These are phyloP conservation scores for Vaccinium macrocarpon DNA, from an alignment of 148 eudicot genomes.

Conservation along the genomic window DNA sequence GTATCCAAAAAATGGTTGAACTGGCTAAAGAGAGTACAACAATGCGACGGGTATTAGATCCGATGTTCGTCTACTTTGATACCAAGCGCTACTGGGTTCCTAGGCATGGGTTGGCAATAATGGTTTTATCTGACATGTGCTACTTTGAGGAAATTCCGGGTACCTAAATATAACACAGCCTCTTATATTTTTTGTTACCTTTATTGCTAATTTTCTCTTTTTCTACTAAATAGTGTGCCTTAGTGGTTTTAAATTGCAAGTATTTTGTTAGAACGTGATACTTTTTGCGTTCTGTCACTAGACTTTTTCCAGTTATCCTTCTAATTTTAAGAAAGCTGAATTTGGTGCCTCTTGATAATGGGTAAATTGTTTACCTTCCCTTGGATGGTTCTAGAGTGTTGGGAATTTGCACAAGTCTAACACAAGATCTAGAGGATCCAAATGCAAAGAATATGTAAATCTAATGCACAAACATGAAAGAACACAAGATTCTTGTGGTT, in stretches of 20 bases:
- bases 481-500: neutral
- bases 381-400: neutral
- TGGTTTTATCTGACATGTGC: slow-evolving; percentile 77
- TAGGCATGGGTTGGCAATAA: slow-evolving; percentile 67
- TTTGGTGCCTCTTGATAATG: neutral
- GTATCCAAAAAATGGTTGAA: slow-evolving; percentile 86
- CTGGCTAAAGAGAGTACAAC: slow-evolving; percentile 88
- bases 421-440: neutral
- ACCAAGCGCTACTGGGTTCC: slow-evolving; percentile 60
- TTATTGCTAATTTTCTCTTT: neutral
- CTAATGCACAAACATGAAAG: neutral
- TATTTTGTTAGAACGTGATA: neutral
- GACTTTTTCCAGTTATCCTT: neutral
- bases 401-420: neutral
- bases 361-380: neutral
- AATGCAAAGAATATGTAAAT: neutral
- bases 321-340: neutral
- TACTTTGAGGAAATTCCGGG: slow-evolving; percentile 70
- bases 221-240: neutral
- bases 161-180: slow-evolving; percentile 18
- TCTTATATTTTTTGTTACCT: neutral
- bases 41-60: slow-evolving; percentile 77
- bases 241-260: neutral
- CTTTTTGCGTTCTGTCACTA: neutral
- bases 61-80: slow-evolving; percentile 83